These are phyloP conservation scores for Colletotrichum navitas DNA, from an alignment of 2,329 filamentous ascomycete species.

Conservation along the genomic window DNA sequence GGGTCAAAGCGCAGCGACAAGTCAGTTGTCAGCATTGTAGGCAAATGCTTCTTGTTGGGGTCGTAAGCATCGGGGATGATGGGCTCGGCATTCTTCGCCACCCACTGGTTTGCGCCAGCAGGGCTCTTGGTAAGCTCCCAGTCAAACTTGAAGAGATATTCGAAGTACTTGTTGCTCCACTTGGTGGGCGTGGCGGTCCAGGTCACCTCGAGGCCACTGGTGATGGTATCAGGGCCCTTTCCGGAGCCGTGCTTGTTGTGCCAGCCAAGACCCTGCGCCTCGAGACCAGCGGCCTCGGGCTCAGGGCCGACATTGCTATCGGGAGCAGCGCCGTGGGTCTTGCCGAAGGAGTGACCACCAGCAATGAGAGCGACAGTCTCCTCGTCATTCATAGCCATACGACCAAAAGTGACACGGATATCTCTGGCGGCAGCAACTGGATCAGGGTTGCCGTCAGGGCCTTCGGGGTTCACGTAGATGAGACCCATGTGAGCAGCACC, in stretches of 20 bases:
- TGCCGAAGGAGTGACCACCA: conserved; percentile 83
- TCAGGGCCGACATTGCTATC: conserved; percentile 73
- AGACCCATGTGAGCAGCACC: conserved; percentile 80
- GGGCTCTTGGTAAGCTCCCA: conserved; percentile 83
- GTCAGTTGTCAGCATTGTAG: conserved; percentile 82
- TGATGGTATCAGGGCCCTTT: conserved; percentile 79
- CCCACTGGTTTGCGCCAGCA: conserved; percentile 82
- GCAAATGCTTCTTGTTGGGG: conserved; percentile 76
- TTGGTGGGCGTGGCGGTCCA: conserved; percentile 82
- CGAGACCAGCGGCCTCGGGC: conserved; percentile 73
- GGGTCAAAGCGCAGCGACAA: conserved; percentile 79
- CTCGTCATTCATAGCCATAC: conserved; percentile 87
- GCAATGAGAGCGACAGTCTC: conserved; percentile 85
- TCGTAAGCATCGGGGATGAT: conserved; percentile 81
- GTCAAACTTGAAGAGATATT: conserved; percentile 82
- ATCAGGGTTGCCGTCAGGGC: conserved; percentile 79
- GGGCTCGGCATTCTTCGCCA: conserved; percentile 75
- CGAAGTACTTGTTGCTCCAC: conserved; percentile 81
- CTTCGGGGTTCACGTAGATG: conserved; percentile 87
- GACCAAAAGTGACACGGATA: conserved; percentile 79
- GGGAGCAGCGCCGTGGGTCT: conserved; percentile 80
- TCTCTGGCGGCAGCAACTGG: conserved; percentile 77
- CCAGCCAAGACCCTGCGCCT: conserved; percentile 81
- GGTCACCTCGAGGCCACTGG: conserved; percentile 81
- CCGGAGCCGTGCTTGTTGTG: conserved; percentile 72